Evolutionary conservation across 805 yeast species (phyloP).

Genomic region (Nakazawaea ernobii): DNA sequence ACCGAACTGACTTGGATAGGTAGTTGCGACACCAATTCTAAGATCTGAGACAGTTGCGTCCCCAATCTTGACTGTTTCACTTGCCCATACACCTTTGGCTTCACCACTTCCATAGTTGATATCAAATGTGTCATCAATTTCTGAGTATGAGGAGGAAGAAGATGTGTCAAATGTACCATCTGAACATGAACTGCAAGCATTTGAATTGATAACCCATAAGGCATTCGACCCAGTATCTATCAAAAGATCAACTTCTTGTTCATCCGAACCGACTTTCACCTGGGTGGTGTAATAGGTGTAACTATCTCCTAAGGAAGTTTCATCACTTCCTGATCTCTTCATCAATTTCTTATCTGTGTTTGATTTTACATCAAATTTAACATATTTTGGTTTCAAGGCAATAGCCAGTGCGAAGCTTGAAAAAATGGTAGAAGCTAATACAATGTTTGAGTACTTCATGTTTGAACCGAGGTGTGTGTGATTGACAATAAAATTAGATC

Average conservation of each 20-base stretch:
- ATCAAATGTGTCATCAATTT: constrained; percentile 12
- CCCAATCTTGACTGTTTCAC: constrained; percentile 15
- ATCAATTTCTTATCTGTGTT: background rate
- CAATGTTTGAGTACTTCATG: background rate
- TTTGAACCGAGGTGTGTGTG: background rate
- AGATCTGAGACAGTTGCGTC: constrained; percentile 7
- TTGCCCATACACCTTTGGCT: constrained; percentile 24
- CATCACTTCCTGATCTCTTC: constrained; percentile 18
- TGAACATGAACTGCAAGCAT: constrained; percentile 23
- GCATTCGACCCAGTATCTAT: constrained; percentile 77
- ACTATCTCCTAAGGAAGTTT: constrained; percentile 31
- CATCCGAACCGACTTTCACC: constrained; percentile 50
- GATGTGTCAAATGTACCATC: constrained; percentile 19
- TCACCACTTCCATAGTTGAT: constrained; percentile 20
- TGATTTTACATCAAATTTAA: constrained; percentile 4
- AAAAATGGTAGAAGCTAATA: background rate
- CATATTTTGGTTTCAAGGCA: constrained; percentile 6
- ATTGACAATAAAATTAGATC: too few relatives aligned
- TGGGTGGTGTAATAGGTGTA: constrained; percentile 39
- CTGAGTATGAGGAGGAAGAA: constrained; percentile 15
- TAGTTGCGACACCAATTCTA: constrained; percentile 5
- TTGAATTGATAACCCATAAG: constrained; percentile 52
- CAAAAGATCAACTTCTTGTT: constrained; percentile 46
- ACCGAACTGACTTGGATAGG: constrained; percentile 4
- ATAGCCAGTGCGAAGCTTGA: background rate